Evolutionary conservation across 495 filamentous ascomycete species (phyloP), one percentile per base, ranked within the genome.

Genomic region (Podospora didyma): DNA sequence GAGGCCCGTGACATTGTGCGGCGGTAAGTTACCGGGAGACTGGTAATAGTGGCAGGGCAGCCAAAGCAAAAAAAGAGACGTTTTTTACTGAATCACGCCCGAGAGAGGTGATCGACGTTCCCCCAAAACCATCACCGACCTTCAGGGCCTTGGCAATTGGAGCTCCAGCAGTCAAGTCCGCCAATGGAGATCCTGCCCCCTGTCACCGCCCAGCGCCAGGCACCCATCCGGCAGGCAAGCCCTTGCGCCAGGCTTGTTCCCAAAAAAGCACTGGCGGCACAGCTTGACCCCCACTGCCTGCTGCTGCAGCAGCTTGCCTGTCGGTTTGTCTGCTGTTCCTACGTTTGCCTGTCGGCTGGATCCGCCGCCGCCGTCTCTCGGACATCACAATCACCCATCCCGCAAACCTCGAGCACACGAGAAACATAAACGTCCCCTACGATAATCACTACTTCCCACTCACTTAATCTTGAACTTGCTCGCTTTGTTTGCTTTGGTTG

Each of bases 1-100:
- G 94, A 87, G 48, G 90, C 88, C 57, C 82, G 85, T 54, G 94
- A 97, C 95, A 98, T 98, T 31, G 39, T 42, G 9, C 26, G 26
- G 26, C 26, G 26, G 26, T 9, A 9, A 31, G 26, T 31, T 4
- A 31, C 3, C 26, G 26, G n/a, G n/a, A n/a, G n/a, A n/a, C n/a
- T n/a, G n/a, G n/a, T n/a, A n/a, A n/a, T n/a, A n/a, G n/a, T n/a
- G n/a, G n/a, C n/a, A n/a, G n/a, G n/a, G n/a, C n/a, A n/a, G n/a
- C n/a, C n/a, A n/a, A n/a, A n/a, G n/a, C n/a, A n/a, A n/a, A n/a
- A n/a, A n/a, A n/a, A n/a, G n/a, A n/a, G n/a, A n/a, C n/a, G n/a
- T n/a, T n/a, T n/a, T n/a, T n/a, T n/a, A n/a, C n/a, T n/a, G n/a
- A n/a, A n/a, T n/a, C n/a, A n/a, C n/a, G n/a, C n/a, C n/a, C n/a